Evolutionary conservation across 257 asterid species (phyloP), one percentile per base, ranked within the genome.

Genomic region (Schizonepeta tenuifolia): DNA sequence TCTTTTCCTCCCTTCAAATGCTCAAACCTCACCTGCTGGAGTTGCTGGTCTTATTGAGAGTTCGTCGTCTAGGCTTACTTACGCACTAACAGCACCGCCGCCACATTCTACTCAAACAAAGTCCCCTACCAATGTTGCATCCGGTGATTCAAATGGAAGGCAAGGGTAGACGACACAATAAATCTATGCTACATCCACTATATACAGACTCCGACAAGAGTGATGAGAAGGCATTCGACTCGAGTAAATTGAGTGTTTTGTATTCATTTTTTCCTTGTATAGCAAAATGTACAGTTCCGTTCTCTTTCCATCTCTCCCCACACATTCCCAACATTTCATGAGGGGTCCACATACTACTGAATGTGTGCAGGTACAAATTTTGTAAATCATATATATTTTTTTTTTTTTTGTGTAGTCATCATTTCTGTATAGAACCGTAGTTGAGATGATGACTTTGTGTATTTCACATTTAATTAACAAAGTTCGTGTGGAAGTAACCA

Each of bases 21-120:
- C 97, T 58, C 99, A 91, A 80, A 88, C 97, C 73, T 89, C 99
- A 61, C 95, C 96, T 56, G 99, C 99, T 49, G 99, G 99, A 53
- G 92, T 94, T 81, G 99, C 99, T 58, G 99, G 99, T 82, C 91
- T 94, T 55, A 94, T 94, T 26, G 97, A 94, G 76, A 87, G 84
- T 77, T 91, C 99, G 12, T 88, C 96, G 7, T 86, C 97, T 28
- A 71, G 90, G 79, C 88, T 88, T 70, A 80, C 95, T 38, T 87
- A 94, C 67, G 96, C 97, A 18, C 87, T 94, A 62, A 77, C 97
- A 3, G 97, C 92, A n/a, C 95, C 97, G 17, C 88, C 90, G 10
- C 76, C 86, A 1, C 96, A 87, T 36, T 71, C 84, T 60, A 72
- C 85, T 78, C 90, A 78, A 79, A 51, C 77, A 4, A 84, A 70